These are phyloP conservation scores for Avena atlantica DNA, from an alignment of 176 grass and related monocot species.

Conservation along the genomic window DNA sequence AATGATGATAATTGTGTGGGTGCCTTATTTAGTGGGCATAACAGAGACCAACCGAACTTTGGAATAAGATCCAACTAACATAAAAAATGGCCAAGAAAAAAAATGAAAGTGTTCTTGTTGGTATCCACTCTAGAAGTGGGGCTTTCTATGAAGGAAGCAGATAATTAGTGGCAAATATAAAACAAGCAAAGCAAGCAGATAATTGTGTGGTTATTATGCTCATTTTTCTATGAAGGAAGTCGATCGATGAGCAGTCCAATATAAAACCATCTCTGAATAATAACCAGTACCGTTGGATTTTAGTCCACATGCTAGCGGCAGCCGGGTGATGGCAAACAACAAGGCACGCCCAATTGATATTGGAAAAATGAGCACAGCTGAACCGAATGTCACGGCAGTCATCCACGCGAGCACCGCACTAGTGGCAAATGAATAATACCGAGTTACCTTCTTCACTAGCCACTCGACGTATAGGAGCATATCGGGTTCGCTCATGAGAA, in stretches of 20 bases:
- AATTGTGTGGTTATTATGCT: no score
- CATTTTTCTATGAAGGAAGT: not conserved
- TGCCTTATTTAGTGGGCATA: not conserved
- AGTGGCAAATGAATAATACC: slow-evolving; percentile 30
- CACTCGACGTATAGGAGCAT: slow-evolving; percentile 29
- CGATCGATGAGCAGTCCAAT: not conserved
- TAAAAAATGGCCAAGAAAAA: not conserved
- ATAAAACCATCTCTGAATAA: slow-evolving; percentile 4
- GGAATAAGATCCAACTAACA: not conserved
- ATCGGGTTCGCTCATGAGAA: slow-evolving; percentile 20
- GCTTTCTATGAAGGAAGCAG: not conserved
- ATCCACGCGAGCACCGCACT: slow-evolving; percentile 37
- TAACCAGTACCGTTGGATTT: slow-evolving; percentile 56
- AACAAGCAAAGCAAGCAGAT: no score
- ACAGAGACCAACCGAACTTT: not conserved
- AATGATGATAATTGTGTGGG: not conserved
- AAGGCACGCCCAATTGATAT: slow-evolving; percentile 52
- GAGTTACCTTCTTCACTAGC: slow-evolving; percentile 25
- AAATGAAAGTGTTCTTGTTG: not conserved
- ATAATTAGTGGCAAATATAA: no score
- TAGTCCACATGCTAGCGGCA: slow-evolving; percentile 42
- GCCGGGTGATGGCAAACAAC: slow-evolving; percentile 44
- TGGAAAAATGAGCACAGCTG: slow-evolving; percentile 49
- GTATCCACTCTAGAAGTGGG: not conserved
- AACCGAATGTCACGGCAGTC: slow-evolving; percentile 47